phyloP scores from a whole-genome alignment of 1,284 basidiomycete genomes.

The Leccinum pallidistipes region DNA sequence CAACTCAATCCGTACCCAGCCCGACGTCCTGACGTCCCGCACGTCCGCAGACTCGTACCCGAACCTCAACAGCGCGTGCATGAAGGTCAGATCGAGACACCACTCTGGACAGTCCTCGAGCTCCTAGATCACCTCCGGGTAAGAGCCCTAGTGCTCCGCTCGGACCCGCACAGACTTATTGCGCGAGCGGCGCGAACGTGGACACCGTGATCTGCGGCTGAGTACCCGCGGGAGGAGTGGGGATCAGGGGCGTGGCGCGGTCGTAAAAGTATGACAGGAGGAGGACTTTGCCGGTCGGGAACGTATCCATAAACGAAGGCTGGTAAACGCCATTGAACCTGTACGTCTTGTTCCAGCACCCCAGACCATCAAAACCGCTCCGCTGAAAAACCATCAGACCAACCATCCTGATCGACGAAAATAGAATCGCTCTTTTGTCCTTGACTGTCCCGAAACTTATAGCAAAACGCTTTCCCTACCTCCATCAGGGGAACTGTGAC shows the following conservation, averaged over 20 bases:
- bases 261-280: constrained; percentile 80
- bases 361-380: neutral
- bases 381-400: constrained; percentile 4
- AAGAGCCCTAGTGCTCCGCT: constrained; percentile 48
- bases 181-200: constrained; percentile 72
- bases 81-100: constrained; percentile 95
- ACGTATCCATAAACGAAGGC: too few relatives aligned
- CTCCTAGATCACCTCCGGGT: constrained; percentile 67
- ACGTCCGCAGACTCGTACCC: constrained; percentile 79
- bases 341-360: constrained; percentile 2
- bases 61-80: constrained; percentile 84
- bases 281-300: constrained; percentile 64
- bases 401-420: constrained; percentile 18
- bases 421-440: constrained; percentile 7
- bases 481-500: too few relatives aligned
- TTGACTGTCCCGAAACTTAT: constrained; percentile 11
- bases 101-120: constrained; percentile 86
- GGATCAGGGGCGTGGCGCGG: constrained; percentile 47
- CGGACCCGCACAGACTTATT: constrained; percentile 71
- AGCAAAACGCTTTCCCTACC: constrained; percentile 8
- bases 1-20: constrained; percentile 84
- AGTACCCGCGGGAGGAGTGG: constrained; percentile 20
- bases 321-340: constrained; percentile 60
- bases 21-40: constrained; percentile 67
- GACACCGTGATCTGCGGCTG: constrained; percentile 52